Base-by-base conservation (phyloP, 108 stramenopile species). In the Skeletonema marinoi region DNA sequence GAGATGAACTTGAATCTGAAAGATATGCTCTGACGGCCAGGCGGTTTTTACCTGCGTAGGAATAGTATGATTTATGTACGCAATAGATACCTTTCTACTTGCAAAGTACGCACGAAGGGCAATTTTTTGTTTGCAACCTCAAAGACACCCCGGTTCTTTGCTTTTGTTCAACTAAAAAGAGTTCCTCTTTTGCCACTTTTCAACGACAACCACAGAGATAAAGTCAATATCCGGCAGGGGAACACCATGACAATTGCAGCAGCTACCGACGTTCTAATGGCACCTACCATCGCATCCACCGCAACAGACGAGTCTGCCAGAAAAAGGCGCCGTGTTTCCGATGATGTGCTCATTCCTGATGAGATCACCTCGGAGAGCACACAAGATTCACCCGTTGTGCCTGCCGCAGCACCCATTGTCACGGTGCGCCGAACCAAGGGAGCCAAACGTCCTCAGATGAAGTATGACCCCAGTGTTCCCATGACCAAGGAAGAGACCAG, bases 381-480 rank as follows among this genome's bases (percentile, higher is more conserved):
- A 2, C 9, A 17, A 39, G 63, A 64, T 25, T 33, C 63, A 19
- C n/a, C 63, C 42, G 64, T 54, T n/a, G 32, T 46, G 65, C 46
- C 71, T 44, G 66, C 42, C 3, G 71, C 60, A 17, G 41, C 21
- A 46, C 73, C 73, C 31, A 74, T 74, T 12, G 73, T 74, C 32
- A 74, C 73, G 10, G 73, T 74, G 30, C 73, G 46, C 11, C 73
- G 44, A 38, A 66, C 73, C 3, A 38, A 54, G 35, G 73, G 73
- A 41, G 59, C 67, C 64, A 75, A 76, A 14, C 74, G 81, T 66
- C 81, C 90, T 14, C 94, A 95, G 50, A 84, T 90, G 72, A 85
- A 92, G 70, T 95, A 95, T 76, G 92, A 92, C 62, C 94, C 94
- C n/a, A 81, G 85, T 9, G 87, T 95, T 5, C 92, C 92, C 59